These are phyloP conservation scores for Dactylellina sp. DNA, from an alignment of 2,329 filamentous ascomycete species.

Conservation along the genomic window DNA sequence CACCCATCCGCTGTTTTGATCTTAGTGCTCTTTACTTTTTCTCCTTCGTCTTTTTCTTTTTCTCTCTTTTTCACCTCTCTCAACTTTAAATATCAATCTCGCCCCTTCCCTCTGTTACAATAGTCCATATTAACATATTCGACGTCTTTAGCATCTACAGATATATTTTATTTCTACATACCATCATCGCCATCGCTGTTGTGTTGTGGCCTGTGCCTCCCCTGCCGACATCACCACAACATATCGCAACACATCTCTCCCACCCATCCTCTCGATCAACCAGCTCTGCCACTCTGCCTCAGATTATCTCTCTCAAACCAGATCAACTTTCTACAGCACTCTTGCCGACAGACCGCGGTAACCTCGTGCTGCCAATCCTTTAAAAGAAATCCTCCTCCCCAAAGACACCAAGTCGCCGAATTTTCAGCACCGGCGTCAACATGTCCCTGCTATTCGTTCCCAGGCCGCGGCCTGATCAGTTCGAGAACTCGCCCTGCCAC, in stretches of 20 bases:
- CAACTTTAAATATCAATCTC: constrained; percentile 51
- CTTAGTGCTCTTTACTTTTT: constrained; percentile 26
- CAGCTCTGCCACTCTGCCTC: neutral
- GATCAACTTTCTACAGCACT: constrained; percentile 24
- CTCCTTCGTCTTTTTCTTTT: constrained; percentile 22
- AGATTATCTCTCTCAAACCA: constrained; percentile 46
- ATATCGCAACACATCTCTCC: constrained; percentile 33
- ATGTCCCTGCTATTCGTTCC: constrained; percentile 55
- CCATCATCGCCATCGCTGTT: constrained; percentile 22
- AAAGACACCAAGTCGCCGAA: neutral
- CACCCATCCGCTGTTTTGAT: constrained; percentile 39
- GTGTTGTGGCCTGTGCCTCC: constrained; percentile 24
- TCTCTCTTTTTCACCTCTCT: constrained; percentile 22
- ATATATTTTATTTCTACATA: constrained; percentile 4
- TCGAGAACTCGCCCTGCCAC: constrained; percentile 54
- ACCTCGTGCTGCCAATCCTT: neutral
- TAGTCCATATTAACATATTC: constrained; percentile 18
- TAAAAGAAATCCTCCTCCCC: neutral
- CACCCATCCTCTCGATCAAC: constrained; percentile 3
- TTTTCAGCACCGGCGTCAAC: neutral
- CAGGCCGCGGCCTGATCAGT: constrained; percentile 56
- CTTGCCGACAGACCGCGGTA: neutral
- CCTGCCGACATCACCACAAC: constrained; percentile 26
- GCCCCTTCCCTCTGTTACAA: constrained; percentile 46
- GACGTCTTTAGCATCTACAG: constrained; percentile 6